Conservation (phyloP, 306 rosid species). For the Pyrus communis region DNA sequence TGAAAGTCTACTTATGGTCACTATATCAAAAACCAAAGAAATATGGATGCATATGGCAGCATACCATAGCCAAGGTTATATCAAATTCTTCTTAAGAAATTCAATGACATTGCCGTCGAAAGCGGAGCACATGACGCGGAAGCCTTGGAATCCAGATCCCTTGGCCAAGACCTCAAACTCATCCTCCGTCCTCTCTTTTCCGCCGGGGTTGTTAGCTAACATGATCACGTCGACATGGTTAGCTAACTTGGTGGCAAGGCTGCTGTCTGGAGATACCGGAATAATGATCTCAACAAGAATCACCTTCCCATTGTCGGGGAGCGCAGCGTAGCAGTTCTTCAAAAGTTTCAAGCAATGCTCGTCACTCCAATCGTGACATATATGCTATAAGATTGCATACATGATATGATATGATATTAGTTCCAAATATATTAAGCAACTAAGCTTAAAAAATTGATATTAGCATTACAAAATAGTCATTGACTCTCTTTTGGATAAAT, state of each 20-base stretch:
- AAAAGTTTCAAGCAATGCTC: constrained; percentile 73
- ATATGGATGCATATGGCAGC: neutral
- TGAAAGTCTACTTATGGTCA: neutral
- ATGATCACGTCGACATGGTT: constrained; percentile 71
- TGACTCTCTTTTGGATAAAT: too few relatives aligned
- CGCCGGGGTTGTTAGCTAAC: constrained; percentile 92
- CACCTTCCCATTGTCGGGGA: constrained; percentile 76
- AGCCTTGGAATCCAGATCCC: constrained; percentile 69
- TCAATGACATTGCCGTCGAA: constrained; percentile 78
- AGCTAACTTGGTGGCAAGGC: constrained; percentile 75
- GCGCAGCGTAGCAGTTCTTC: constrained; percentile 72
- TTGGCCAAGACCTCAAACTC: constrained; percentile 74
- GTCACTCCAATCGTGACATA: constrained; percentile 94
- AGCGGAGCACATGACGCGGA: constrained; percentile 46
- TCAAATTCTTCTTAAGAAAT: constrained; percentile 51
- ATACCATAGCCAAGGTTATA: neutral
- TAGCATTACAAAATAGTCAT: too few relatives aligned
- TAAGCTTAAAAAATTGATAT: neutral
- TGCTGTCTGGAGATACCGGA: constrained; percentile 69
- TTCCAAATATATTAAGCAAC: neutral
- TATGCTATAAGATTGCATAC: constrained; percentile 41
- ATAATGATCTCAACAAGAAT: constrained; percentile 89
- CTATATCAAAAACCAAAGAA: neutral
- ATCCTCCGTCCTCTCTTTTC: constrained; percentile 84
- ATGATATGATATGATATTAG: neutral